A percentile compares a stretch with the other conserved stretches of the same genome.
phyloP scores from a whole-genome alignment of 2,329 filamentous ascomycete genomes.

The Monosporascus sp. region DNA sequence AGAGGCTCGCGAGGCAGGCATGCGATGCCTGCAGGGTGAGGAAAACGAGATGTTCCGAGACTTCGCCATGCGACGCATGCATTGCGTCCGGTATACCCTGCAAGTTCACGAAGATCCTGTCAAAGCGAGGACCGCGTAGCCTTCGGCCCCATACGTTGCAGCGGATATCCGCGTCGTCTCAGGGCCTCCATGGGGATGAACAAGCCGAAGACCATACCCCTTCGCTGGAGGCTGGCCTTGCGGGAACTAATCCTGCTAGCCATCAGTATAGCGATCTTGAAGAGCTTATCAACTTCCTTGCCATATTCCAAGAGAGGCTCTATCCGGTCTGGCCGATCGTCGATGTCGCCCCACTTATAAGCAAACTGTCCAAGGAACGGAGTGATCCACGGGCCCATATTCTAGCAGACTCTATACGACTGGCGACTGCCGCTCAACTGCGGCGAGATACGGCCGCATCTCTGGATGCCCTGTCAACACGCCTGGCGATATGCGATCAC shows the following conservation, averaged over 20 bases:
- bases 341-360: slow-evolving; percentile 25
- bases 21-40: slow-evolving; percentile 48
- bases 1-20: too few relatives aligned
- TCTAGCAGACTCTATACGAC: slow-evolving; percentile 40
- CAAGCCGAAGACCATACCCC: slow-evolving; percentile 13
- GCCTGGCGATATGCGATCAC: slow-evolving; percentile 4
- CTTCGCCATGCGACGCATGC: slow-evolving; percentile 41
- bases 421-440: slow-evolving; percentile 44
- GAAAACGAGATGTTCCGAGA: slow-evolving; percentile 46
- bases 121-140: slow-evolving; percentile 40
- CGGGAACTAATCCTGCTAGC: too few relatives aligned
- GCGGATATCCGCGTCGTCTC: slow-evolving; percentile 29
- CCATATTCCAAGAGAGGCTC: slow-evolving; percentile 15
- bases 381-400: slow-evolving; percentile 19
- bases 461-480: slow-evolving; percentile 5
- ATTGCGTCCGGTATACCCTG: slow-evolving; percentile 39
- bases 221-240: too few relatives aligned
- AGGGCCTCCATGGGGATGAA: too few relatives aligned
- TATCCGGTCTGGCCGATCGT: slow-evolving; percentile 50
- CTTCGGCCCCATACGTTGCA: slow-evolving; percentile 40
- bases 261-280: slow-evolving; percentile 22
- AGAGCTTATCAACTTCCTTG: slow-evolving; percentile 40
- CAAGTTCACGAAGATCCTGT: slow-evolving; percentile 42
- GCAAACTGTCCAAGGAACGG: slow-evolving; percentile 31
- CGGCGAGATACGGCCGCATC: slow-evolving; percentile 30